These are phyloP conservation scores for Taxillus chinensis DNA, from an alignment of 164 flowering plant species.

Conservation along the genomic window DNA sequence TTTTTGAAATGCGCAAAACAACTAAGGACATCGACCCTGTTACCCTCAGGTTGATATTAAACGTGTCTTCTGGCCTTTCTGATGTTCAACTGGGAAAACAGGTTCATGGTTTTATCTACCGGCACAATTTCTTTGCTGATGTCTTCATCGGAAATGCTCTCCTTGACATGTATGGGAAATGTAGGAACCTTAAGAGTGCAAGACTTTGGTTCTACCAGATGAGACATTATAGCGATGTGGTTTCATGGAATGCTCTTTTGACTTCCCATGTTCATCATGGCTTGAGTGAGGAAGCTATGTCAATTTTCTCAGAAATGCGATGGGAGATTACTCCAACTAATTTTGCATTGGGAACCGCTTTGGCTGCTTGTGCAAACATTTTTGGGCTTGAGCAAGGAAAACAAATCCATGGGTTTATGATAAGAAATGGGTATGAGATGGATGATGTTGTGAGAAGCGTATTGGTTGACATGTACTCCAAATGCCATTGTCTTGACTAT, in stretches of 20 bases:
- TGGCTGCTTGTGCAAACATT: slow-evolving; percentile 56
- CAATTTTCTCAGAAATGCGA: slow-evolving; percentile 37
- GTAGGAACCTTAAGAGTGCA: slow-evolving; percentile 34
- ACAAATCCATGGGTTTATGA: slow-evolving; percentile 53
- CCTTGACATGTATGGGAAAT: slow-evolving; percentile 63
- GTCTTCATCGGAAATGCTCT: slow-evolving; percentile 35
- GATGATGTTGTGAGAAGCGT: slow-evolving; percentile 38
- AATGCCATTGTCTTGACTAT: slow-evolving; percentile 33
- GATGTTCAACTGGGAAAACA: slow-evolving; percentile 47
- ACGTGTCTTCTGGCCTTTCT: slow-evolving; percentile 36
- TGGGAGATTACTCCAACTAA: slow-evolving; percentile 35
- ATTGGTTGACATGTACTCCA: slow-evolving; percentile 53
- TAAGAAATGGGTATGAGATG: slow-evolving; percentile 32
- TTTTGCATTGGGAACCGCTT: slow-evolving; percentile 38
- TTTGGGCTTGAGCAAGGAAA: slow-evolving; percentile 39
- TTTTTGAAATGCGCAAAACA: slow-evolving; percentile 19
- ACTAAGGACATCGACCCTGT: slow-evolving; percentile 25
- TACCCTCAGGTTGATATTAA: slow-evolving; percentile 34
- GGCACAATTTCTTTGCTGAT: slow-evolving; percentile 29
- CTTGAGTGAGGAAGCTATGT: slow-evolving; percentile 42
- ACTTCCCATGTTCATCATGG: slow-evolving; percentile 30
- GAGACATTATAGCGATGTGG: slow-evolving; percentile 25
- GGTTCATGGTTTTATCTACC: slow-evolving; percentile 45
- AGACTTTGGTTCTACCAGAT: slow-evolving; percentile 31
- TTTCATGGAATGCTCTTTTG: slow-evolving; percentile 48